phyloP scores from a whole-genome alignment of 208 protist species.

The Leishmania gerbilli region DNA sequence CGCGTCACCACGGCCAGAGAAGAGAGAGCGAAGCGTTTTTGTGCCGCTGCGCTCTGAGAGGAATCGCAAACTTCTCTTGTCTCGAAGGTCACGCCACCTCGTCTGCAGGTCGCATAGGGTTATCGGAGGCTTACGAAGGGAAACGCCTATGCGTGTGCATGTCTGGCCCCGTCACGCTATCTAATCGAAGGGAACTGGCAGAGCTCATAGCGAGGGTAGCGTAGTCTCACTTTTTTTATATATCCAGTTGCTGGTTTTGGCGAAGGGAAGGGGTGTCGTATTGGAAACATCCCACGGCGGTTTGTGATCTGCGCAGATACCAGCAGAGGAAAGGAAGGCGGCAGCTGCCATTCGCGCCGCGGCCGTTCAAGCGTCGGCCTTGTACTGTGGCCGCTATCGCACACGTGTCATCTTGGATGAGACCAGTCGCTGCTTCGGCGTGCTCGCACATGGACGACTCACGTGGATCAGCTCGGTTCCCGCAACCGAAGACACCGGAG shows the following conservation, averaged over 20 bases:
- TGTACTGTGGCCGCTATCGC: neutral
- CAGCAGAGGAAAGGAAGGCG: neutral
- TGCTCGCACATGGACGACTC: constrained; percentile 1
- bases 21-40: neutral
- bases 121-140: neutral
- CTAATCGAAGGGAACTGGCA: neutral
- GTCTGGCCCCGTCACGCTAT: neutral
- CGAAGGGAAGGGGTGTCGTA: neutral
- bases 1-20: neutral
- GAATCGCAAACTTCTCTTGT: neutral
- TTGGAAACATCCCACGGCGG: no score
- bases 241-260: neutral
- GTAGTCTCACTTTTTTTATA: neutral
- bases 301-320: neutral
- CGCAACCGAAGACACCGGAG: constrained; percentile 22
- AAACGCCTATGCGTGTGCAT: neutral
- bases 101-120: neutral
- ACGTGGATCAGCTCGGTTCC: neutral
- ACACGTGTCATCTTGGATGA: neutral
- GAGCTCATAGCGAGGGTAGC: neutral
- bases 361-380: neutral
- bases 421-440: neutral
- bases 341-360: neutral
- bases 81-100: neutral
- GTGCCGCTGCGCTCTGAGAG: neutral